Evolutionary conservation across 73 alveolate genomes (phyloP).

Genomic region (Tetrahymena thermophila): DNA sequence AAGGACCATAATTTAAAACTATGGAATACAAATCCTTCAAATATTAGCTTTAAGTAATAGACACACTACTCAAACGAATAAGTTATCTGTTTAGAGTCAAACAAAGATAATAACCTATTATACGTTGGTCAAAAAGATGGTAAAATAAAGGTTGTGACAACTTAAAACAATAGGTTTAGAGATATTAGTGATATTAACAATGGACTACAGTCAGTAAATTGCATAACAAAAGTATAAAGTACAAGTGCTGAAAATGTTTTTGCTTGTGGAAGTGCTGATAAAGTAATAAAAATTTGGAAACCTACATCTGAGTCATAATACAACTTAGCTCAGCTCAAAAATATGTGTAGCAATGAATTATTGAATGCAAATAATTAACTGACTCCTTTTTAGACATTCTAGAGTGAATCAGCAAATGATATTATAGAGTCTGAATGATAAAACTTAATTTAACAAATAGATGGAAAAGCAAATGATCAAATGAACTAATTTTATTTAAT

Average conservation of each 20-base stretch:
- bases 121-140: conserved; percentile 65
- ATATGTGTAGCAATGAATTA: background rate
- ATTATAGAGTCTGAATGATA: background rate
- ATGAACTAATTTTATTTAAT: background rate
- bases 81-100: conserved; percentile 15
- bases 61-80: conserved; percentile 51
- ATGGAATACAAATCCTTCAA: conserved; percentile 30
- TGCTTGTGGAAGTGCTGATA: background rate
- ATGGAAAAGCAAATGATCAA: background rate
- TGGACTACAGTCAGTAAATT: background rate
- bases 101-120: conserved; percentile 1
- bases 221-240: background rate
- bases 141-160: conserved; percentile 30
- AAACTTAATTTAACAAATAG: background rate
- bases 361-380: background rate
- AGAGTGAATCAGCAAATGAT: background rate
- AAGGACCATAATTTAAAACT: conserved; percentile 50
- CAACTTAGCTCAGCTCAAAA: background rate
- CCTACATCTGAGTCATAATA: background rate
- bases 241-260: background rate
- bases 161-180: background rate
- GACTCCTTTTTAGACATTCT: background rate
- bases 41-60: conserved; percentile 17
- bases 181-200: background rate
- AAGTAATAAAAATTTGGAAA: background rate